Evolutionary conservation across 2,329 filamentous ascomycete genomes (phyloP).

Genomic region (Chlorencoelia australis): DNA sequence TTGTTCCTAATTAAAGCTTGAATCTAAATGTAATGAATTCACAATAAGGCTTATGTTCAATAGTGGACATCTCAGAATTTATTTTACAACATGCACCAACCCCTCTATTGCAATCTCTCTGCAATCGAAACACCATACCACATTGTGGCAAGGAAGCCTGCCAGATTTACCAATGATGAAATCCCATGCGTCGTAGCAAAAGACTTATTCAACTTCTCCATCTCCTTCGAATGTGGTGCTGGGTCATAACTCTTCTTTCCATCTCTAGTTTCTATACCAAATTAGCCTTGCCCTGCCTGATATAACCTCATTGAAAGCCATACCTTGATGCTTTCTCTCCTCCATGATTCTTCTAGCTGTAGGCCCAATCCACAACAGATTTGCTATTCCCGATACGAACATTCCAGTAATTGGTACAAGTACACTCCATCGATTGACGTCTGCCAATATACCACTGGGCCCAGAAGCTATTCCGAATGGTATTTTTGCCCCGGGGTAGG

Average conservation of each 20-base stretch:
- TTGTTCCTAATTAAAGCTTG: no score
- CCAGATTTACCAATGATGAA: slow-evolving; percentile 70
- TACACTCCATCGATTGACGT: slow-evolving; percentile 51
- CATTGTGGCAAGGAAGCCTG: slow-evolving; percentile 57
- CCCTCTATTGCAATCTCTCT: slow-evolving; percentile 19
- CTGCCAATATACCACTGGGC: slow-evolving; percentile 46
- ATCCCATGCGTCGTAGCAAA: slow-evolving; percentile 75
- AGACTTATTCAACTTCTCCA: slow-evolving; percentile 67
- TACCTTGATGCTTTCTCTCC: slow-evolving; percentile 70
- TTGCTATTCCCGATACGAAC: slow-evolving; percentile 60
- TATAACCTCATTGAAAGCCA: slow-evolving; percentile 19
- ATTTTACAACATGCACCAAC: no score
- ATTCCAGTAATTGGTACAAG: slow-evolving; percentile 60
- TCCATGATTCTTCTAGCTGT: slow-evolving; percentile 65
- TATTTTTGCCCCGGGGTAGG: slow-evolving; percentile 57
- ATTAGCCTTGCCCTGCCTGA: background rate
- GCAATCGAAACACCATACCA: slow-evolving; percentile 67
- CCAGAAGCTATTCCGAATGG: slow-evolving; percentile 32
- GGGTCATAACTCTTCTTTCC: slow-evolving; percentile 79
- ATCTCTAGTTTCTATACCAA: slow-evolving; percentile 63
- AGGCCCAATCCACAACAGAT: slow-evolving; percentile 64
- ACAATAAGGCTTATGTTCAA: no score
- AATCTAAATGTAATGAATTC: no score
- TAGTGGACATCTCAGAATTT: no score
- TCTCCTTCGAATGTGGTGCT: slow-evolving; percentile 72